phyloP scores from a whole-genome alignment of 106 monocot species.

The Chionographis japonica region DNA sequence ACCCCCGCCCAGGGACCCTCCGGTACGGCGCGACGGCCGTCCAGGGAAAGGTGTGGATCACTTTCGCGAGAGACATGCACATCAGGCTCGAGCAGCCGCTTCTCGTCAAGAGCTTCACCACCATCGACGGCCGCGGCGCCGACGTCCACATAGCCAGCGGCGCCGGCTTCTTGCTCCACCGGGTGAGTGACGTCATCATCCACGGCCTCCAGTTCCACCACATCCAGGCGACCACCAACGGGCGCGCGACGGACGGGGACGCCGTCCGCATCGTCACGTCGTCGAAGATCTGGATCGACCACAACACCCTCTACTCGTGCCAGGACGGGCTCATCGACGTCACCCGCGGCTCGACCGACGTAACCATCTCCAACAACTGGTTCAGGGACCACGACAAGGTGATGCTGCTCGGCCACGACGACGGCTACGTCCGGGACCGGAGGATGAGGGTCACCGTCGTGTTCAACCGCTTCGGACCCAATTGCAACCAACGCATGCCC shows the following conservation, averaged over 20 bases:
- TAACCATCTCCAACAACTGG: slow-evolving; percentile 90
- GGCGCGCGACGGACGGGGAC: slow-evolving; percentile 58
- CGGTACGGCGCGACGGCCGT: slow-evolving; percentile 21
- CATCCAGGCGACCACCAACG: slow-evolving; percentile 6
- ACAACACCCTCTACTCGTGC: slow-evolving; percentile 59
- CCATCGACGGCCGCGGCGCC: slow-evolving; percentile 34
- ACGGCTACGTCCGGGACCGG: slow-evolving; percentile 34
- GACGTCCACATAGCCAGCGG: slow-evolving; percentile 32
- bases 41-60: slow-evolving; percentile 36
- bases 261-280: slow-evolving; percentile 53
- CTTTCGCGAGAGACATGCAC: slow-evolving; percentile 21
- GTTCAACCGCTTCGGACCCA: slow-evolving; percentile 68
- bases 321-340: slow-evolving; percentile 79
- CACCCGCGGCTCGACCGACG: slow-evolving; percentile 52
- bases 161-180: slow-evolving; percentile 26
- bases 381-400: slow-evolving; percentile 81
- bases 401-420: slow-evolving; percentile 75
- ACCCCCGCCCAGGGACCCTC: slow-evolving; percentile 29
- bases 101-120: slow-evolving; percentile 29
- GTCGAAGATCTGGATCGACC: slow-evolving; percentile 73
- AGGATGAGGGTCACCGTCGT: slow-evolving; percentile 50
- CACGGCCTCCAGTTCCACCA: slow-evolving; percentile 69
- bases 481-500: slow-evolving; percentile 68
- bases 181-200: slow-evolving; percentile 55
- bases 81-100: slow-evolving; percentile 32